Percentiles rank a stretch among this genome's conserved stretches.
These are phyloP conservation scores for Alternaria arborescens DNA, from an alignment of 2,329 filamentous ascomycete genomes.

Conservation along the genomic window DNA sequence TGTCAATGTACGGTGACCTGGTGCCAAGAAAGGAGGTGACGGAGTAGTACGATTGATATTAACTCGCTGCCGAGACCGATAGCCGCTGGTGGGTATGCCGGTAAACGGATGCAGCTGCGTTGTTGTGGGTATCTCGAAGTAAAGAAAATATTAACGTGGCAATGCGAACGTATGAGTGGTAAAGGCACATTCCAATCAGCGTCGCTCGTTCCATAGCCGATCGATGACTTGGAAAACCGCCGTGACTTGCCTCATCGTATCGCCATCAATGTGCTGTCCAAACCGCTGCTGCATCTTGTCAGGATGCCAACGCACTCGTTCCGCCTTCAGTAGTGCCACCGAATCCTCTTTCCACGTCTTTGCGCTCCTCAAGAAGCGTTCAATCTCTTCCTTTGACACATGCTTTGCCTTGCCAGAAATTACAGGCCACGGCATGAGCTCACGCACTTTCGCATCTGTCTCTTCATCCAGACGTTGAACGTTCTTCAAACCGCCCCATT, in stretches of 20 bases:
- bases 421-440: conserved; percentile 76
- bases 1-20: not conserved
- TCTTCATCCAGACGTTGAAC: conserved; percentile 20
- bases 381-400: conserved; percentile 67
- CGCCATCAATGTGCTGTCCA: conserved; percentile 73
- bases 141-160: not conserved
- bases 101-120: not conserved
- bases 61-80: conserved; percentile 1
- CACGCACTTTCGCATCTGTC: conserved; percentile 32
- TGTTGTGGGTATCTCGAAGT: conserved; percentile 2
- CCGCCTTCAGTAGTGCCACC: conserved; percentile 72
- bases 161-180: not conserved
- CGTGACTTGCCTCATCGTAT: conserved; percentile 80
- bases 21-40: conserved; percentile 7
- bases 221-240: conserved; percentile 93
- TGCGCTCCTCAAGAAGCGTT: conserved; percentile 73
- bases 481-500: conserved; percentile 67
- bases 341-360: conserved; percentile 53
- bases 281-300: conserved; percentile 96
- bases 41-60: conserved; percentile 7
- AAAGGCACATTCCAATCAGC: conserved; percentile 9
- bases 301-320: conserved; percentile 94
- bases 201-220: conserved; percentile 72
- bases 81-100: not conserved
- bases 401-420: conserved; percentile 66